Percentiles rank a stretch among this genome's conserved stretches.
Conservation (phyloP, 805 yeast species). For the Ogataea pini region DNA sequence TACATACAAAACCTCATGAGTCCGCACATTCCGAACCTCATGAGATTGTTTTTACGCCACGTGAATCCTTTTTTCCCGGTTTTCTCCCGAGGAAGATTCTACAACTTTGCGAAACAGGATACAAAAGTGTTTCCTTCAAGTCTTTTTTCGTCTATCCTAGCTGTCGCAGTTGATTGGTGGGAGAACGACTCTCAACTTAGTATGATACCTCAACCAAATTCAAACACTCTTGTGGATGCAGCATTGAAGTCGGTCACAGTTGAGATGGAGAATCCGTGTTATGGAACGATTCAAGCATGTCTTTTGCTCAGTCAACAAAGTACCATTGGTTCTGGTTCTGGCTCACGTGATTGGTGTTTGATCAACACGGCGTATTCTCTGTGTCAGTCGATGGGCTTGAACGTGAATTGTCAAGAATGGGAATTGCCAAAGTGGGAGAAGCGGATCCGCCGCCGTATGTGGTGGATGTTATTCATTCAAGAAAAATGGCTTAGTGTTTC, state of each 20-base stretch:
- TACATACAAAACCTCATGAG: constrained; percentile 9
- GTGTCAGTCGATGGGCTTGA: constrained; percentile 19
- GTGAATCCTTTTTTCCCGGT: constrained; percentile 22
- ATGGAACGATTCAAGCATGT: constrained; percentile 21
- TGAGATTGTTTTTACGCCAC: constrained; percentile 15
- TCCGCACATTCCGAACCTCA: constrained; percentile 14
- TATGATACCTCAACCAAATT: constrained; percentile 14
- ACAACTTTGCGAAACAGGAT: constrained; percentile 19
- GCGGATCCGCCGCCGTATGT: constrained; percentile 17
- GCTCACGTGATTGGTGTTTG: constrained; percentile 14
- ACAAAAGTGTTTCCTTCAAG: constrained; percentile 15
- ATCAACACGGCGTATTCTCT: constrained; percentile 15
- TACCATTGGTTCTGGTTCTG: neutral
- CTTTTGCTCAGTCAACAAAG: constrained; percentile 13
- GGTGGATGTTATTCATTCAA: constrained; percentile 22
- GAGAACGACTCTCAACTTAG: constrained; percentile 14
- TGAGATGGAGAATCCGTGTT: constrained; percentile 18
- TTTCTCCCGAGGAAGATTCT: constrained; percentile 19
- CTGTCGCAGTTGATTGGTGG: constrained; percentile 21
- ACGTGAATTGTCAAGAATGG: constrained; percentile 18
- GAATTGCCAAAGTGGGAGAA: constrained; percentile 18
- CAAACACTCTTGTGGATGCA: constrained; percentile 7
- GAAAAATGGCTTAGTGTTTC: constrained; percentile 21
- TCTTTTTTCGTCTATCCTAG: constrained; percentile 16
- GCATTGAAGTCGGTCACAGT: constrained; percentile 3